Percentiles rank a stretch among this genome's conserved stretches.
Evolutionary conservation across 768 basidiomycete genomes (phyloP).

Genomic region (Candolleomyces eurysporus): DNA sequence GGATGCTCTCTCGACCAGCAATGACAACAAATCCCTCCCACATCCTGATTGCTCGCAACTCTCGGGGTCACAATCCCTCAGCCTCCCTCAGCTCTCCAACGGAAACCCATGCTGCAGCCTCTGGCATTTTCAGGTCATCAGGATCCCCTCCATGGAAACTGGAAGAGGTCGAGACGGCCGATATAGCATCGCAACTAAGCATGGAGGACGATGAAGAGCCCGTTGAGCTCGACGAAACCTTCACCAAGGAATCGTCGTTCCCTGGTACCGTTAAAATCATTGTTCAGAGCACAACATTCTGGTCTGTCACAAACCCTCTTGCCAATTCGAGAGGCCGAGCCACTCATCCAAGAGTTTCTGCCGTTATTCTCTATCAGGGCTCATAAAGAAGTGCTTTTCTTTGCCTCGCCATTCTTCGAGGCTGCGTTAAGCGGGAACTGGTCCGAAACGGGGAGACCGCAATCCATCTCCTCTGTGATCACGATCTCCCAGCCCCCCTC

Average conservation of each 20-base stretch:
- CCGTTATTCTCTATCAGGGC: constrained; percentile 52
- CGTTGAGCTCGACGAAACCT: constrained; percentile 81
- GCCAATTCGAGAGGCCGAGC: not conserved
- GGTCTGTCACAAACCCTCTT: constrained; percentile 47
- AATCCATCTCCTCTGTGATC: constrained; percentile 78
- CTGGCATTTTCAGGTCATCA: constrained; percentile 80
- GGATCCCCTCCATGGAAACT: constrained; percentile 79
- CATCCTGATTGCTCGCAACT: constrained; percentile 85
- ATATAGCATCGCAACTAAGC: constrained; percentile 66
- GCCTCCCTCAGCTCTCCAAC: constrained; percentile 82
- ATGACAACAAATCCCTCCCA: constrained; percentile 82
- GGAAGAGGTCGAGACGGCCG: constrained; percentile 72
- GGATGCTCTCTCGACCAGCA: not conserved
- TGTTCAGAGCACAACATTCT: constrained; percentile 87
- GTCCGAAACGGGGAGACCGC: constrained; percentile 81
- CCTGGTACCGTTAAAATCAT: constrained; percentile 91
- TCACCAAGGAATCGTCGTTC: constrained; percentile 61
- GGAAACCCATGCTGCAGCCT: constrained; percentile 84
- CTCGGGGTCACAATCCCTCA: constrained; percentile 75
- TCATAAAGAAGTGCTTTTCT: constrained; percentile 88
- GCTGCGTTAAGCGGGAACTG: constrained; percentile 88
- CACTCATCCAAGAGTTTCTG: constrained; percentile 4
- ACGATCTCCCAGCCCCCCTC: constrained; percentile 77
- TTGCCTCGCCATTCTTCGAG: constrained; percentile 94
- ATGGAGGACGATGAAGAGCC: constrained; percentile 64